phyloP scores from a whole-genome alignment of 108 stramenopile genomes.

The Nitzschia putrida region DNA sequence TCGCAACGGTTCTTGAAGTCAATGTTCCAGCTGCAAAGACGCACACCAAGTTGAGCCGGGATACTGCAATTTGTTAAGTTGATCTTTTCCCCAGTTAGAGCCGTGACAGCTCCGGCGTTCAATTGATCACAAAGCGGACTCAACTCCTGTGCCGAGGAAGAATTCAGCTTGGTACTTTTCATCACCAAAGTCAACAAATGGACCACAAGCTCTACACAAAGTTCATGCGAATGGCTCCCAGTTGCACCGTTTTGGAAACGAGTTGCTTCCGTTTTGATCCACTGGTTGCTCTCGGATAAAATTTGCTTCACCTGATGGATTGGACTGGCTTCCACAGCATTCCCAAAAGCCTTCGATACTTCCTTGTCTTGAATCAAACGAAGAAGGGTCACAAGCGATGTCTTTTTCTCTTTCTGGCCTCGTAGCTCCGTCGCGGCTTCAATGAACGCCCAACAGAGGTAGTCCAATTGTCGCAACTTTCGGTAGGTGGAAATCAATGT shows the following conservation, averaged over 20 bases:
- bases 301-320: conserved; percentile 40
- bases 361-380: background rate
- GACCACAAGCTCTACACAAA: background rate
- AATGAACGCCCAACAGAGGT: conserved; percentile 29
- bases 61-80: background rate
- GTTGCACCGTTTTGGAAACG: background rate
- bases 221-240: background rate
- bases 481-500: conserved; percentile 50
- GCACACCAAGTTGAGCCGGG: conserved; percentile 2
- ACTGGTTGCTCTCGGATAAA: conserved; percentile 51
- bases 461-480: conserved; percentile 55
- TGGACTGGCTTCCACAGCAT: conserved; percentile 37
- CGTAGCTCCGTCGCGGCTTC: background rate
- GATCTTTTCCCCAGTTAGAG: conserved; percentile 5
- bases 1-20: conserved; percentile 42
- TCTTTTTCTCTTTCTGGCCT: background rate
- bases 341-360: conserved; percentile 4
- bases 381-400: background rate
- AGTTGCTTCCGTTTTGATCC: conserved; percentile 9
- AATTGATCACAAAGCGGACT: conserved; percentile 31
- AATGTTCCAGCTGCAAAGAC: conserved; percentile 40
- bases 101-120: conserved; percentile 1
- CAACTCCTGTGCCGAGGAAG: conserved; percentile 23
- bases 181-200: conserved; percentile 21
- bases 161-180: conserved; percentile 35